These are phyloP conservation scores for Ogataea ramenticola DNA, from an alignment of 805 yeast species.

Conservation along the genomic window DNA sequence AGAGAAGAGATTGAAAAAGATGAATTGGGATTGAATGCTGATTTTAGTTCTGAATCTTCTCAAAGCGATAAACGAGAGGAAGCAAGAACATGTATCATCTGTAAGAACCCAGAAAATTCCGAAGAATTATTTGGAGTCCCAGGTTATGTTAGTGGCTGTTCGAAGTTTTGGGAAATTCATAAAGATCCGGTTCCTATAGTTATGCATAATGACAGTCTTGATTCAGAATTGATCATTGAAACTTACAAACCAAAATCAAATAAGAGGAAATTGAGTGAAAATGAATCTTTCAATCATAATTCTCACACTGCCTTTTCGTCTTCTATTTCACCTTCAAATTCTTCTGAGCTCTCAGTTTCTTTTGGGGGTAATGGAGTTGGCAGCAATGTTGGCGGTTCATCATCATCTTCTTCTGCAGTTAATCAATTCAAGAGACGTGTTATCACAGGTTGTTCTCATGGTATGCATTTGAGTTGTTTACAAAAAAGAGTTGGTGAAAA, in stretches of 20 bases:
- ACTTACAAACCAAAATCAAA: background rate
- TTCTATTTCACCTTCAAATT: background rate
- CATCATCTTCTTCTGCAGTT: too few relatives aligned
- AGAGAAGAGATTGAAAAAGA: constrained; percentile 3
- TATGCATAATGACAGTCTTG: constrained; percentile 4
- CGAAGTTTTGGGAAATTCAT: background rate
- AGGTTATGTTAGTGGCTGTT: background rate
- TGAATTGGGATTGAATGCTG: background rate
- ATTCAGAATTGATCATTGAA: background rate
- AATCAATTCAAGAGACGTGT: constrained; percentile 20
- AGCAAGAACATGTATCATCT: constrained; percentile 42
- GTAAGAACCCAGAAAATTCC: constrained; percentile 44
- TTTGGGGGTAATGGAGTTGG: too few relatives aligned
- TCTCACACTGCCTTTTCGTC: background rate
- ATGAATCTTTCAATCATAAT: background rate
- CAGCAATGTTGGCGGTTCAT: too few relatives aligned
- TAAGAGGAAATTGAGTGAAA: background rate
- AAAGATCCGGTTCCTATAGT: constrained; percentile 12
- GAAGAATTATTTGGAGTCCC: constrained; percentile 55
- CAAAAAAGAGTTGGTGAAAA: constrained; percentile 20
- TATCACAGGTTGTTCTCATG: constrained; percentile 44
- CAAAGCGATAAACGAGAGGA: constrained; percentile 3
- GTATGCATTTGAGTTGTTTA: constrained; percentile 42
- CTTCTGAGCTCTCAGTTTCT: too few relatives aligned
- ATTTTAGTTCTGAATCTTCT: background rate